Percentiles rank a stretch among this genome's conserved stretches.
Evolutionary conservation across 257 asterid genomes (phyloP).

Genomic region (Przewalskia tangutica): DNA sequence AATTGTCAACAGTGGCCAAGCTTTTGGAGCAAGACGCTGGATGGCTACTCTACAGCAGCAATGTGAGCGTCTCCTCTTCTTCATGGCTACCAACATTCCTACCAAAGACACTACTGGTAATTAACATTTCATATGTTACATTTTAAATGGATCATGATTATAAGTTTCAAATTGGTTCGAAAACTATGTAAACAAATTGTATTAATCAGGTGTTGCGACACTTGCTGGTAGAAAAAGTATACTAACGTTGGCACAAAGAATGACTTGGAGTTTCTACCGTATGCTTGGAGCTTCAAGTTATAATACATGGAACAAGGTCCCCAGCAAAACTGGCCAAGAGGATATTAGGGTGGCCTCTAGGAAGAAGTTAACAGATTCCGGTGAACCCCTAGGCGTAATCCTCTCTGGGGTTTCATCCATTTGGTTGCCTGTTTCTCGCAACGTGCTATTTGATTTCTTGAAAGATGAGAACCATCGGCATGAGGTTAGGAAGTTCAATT

Average conservation of each 20-base stretch:
- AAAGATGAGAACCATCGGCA: slow-evolving; percentile 61
- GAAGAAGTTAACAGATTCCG: slow-evolving; percentile 53
- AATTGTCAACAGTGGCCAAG: slow-evolving; percentile 65
- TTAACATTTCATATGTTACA: not conserved
- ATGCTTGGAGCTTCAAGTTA: slow-evolving; percentile 66
- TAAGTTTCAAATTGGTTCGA: not conserved
- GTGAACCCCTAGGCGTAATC: slow-evolving; percentile 70
- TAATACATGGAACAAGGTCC: slow-evolving; percentile 66
- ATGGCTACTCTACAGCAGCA: slow-evolving; percentile 66
- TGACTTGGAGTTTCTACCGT: slow-evolving; percentile 56
- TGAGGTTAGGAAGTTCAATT: slow-evolving; percentile 33
- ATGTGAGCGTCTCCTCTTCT: slow-evolving; percentile 36
- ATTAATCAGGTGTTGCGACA: slow-evolving; percentile 56
- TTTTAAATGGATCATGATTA: too few relatives aligned
- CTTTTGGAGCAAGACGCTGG: slow-evolving; percentile 91
- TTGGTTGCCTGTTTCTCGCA: slow-evolving; percentile 71
- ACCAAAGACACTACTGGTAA: slow-evolving; percentile 68
- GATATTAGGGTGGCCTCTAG: slow-evolving; percentile 61
- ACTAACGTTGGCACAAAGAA: slow-evolving; percentile 65
- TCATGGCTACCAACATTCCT: slow-evolving; percentile 79
- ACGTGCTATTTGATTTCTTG: slow-evolving; percentile 53
- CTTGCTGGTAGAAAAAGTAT: slow-evolving; percentile 83
- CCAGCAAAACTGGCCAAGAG: slow-evolving; percentile 42
- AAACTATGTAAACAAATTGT: not conserved
- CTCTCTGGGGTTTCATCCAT: slow-evolving; percentile 59